Percentiles rank a stretch among this genome's conserved stretches.
Evolutionary conservation across 306 rosid species (phyloP).

Genomic region (Ormosia semicastrata): DNA sequence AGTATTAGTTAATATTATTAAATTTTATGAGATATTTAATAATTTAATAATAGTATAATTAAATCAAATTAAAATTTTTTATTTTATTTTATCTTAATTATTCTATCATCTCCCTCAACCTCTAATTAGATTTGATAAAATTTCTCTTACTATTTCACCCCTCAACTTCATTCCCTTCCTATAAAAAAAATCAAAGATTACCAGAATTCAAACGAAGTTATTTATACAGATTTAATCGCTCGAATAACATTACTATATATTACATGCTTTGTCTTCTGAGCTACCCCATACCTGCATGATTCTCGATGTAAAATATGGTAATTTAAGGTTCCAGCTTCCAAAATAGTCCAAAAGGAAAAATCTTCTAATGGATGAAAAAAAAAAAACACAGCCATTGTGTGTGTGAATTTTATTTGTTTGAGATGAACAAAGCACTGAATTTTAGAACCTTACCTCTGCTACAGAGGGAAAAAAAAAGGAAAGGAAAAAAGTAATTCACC

Average conservation of each 20-base stretch:
- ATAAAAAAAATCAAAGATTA: background rate
- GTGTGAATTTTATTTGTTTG: background rate
- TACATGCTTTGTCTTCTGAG: background rate
- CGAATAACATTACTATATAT: background rate
- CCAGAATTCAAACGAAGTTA: background rate
- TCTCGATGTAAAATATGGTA: background rate
- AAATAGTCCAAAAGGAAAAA: slow-evolving; percentile 12
- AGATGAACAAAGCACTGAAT: slow-evolving; percentile 25
- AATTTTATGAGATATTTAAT: too few species aligned
- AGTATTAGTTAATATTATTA: too few species aligned
- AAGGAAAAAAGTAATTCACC: background rate
- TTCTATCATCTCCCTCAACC: too few species aligned
- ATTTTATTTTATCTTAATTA: too few species aligned
- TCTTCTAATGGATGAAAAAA: background rate
- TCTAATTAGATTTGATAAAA: too few species aligned
- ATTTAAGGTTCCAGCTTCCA: slow-evolving; percentile 14
- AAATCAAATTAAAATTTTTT: too few species aligned
- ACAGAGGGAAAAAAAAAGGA: background rate
- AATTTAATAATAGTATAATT: too few species aligned
- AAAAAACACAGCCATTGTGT: background rate
- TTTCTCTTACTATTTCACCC: too few species aligned
- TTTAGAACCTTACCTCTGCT: background rate
- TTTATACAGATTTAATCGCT: background rate
- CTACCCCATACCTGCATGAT: background rate
- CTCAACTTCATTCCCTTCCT: too few species aligned